Evolutionary conservation across 345 rosid genomes (phyloP).

Genomic region (Excoecaria agallocha): DNA sequence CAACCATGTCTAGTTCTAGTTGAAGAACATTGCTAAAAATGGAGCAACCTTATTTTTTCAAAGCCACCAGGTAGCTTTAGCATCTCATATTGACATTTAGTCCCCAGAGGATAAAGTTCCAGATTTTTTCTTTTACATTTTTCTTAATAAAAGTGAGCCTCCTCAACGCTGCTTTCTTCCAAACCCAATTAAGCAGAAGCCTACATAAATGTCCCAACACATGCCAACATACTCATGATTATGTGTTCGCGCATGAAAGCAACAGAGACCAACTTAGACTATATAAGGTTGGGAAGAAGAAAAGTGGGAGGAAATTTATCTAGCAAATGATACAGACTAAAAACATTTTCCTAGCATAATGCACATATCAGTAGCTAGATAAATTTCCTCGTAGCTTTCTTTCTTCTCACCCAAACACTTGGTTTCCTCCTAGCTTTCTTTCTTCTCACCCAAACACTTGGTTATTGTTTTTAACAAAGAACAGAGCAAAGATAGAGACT

Average conservation of each 20-base stretch:
- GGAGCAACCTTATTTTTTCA: neutral
- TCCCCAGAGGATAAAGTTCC: neutral
- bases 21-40: neutral
- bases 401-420: neutral
- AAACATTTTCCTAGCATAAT: neutral
- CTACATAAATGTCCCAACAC: neutral
- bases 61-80: neutral
- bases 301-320: neutral
- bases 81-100: neutral
- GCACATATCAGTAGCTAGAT: neutral
- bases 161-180: neutral
- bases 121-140: neutral
- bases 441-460: neutral
- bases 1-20: neutral
- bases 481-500: conserved; percentile 15
- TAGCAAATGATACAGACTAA: neutral
- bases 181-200: neutral
- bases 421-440: neutral
- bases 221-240: no score
- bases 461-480: neutral
- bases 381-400: neutral
- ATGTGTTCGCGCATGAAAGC: neutral
- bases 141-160: neutral
- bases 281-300: neutral
- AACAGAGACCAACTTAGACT: neutral